phyloP scores from a whole-genome alignment of 345 rosid genomes.

The Brassica juncea region DNA sequence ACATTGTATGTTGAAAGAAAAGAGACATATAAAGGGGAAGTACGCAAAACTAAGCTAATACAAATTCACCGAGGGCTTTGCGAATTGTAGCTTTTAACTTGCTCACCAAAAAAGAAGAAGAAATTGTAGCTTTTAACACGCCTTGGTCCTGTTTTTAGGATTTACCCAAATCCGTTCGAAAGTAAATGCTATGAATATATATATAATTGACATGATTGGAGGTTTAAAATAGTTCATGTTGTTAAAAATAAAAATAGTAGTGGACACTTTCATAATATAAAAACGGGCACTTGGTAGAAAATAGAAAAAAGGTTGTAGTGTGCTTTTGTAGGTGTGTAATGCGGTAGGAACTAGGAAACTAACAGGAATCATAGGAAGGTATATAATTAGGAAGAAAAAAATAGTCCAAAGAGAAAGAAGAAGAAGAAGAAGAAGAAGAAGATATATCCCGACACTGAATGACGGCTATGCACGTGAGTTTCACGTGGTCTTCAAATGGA shows the following conservation, averaged over 20 bases:
- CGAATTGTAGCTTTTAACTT: neutral
- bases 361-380: conserved; percentile 27
- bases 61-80: neutral
- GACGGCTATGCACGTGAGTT: conserved; percentile 38
- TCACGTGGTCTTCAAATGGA: conserved; percentile 17
- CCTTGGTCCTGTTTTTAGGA: neutral
- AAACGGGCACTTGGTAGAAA: conserved; percentile 17
- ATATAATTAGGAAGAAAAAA: conserved; percentile 21
- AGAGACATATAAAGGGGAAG: neutral
- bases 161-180: neutral
- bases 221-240: neutral
- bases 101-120: no score
- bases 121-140: neutral
- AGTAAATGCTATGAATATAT: neutral
- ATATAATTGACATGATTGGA: conserved; percentile 7
- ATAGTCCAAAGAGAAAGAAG: neutral
- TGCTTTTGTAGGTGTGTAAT: conserved; percentile 18
- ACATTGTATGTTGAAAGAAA: neutral
- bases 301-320: neutral
- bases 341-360: conserved; percentile 21
- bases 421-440: neutral
- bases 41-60: neutral
- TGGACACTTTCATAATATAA: neutral
- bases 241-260: neutral
- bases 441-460: conserved; percentile 29